A percentile compares a stretch with the other conserved stretches of the same genome.
phyloP scores from a whole-genome alignment of 495 filamentous ascomycete genomes.

The Talaromyces adpressus region DNA sequence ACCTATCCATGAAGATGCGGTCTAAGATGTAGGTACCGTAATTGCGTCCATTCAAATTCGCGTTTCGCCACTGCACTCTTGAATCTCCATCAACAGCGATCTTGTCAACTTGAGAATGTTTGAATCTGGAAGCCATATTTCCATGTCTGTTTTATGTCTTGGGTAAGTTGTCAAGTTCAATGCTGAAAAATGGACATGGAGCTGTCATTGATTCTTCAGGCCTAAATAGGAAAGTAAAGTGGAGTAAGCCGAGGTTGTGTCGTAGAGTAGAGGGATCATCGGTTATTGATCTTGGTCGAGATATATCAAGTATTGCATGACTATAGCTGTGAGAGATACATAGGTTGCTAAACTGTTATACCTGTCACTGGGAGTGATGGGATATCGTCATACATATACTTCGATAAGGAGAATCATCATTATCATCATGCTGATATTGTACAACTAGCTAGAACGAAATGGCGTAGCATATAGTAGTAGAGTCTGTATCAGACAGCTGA shows the following conservation, averaged over 20 bases:
- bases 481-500: not conserved
- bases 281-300: not conserved
- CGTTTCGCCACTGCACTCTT: slow-evolving; percentile 54
- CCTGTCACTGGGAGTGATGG: not conserved
- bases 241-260: slow-evolving; percentile 1
- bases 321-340: not conserved
- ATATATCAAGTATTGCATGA: not conserved
- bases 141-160: not conserved
- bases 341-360: not conserved
- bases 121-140: slow-evolving; percentile 35
- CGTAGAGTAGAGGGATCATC: not conserved
- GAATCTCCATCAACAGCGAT: slow-evolving; percentile 54
- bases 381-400: not conserved
- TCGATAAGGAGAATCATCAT: not conserved
- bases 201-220: not conserved
- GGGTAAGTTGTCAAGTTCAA: not conserved
- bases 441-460: slow-evolving; percentile 7
- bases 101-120: slow-evolving; percentile 48
- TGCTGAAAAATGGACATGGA: not conserved
- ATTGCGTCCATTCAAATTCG: slow-evolving; percentile 53
- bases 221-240: not conserved
- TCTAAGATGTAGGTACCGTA: slow-evolving; percentile 39
- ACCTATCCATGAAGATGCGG: not conserved
- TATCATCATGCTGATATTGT: not conserved
- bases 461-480: slow-evolving; percentile 3